Evolutionary conservation across 257 asterid genomes (phyloP).

Genomic region (Forsythia viridissima): DNA sequence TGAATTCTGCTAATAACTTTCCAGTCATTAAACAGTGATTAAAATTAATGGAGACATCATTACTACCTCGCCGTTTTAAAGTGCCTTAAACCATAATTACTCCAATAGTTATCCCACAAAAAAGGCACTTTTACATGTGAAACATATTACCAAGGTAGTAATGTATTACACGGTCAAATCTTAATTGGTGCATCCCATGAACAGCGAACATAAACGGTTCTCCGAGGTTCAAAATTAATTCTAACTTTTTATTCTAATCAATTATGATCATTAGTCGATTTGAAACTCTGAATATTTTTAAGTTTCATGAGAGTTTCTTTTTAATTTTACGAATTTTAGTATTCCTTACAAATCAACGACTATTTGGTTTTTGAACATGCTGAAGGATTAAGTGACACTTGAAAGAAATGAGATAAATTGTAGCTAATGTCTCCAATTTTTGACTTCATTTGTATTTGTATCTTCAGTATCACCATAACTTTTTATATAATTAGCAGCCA

Average conservation of each 20-base stretch:
- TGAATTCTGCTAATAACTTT: neutral
- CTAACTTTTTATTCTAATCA: neutral
- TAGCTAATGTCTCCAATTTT: no score
- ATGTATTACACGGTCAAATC: neutral
- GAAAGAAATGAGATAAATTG: no score
- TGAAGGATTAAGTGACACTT: no score
- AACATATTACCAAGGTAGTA: neutral
- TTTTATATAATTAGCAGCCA: no score
- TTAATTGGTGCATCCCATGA: neutral
- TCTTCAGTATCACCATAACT: no score
- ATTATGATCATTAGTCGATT: no score
- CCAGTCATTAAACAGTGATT: neutral
- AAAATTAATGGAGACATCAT: constrained; percentile 2
- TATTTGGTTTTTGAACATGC: no score
- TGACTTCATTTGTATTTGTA: no score
- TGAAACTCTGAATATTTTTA: neutral
- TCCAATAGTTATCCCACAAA: neutral
- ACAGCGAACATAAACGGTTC: neutral
- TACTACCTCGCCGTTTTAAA: constrained; percentile 4
- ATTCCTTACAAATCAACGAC: neutral
- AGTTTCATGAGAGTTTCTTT: neutral
- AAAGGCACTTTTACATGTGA: neutral
- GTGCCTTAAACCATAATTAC: neutral
- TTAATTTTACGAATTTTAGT: no score
- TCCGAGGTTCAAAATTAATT: no score